Percentiles rank a stretch among this genome's conserved stretches.
These are phyloP conservation scores for Ascosphaera pollenicola DNA, from an alignment of 2,329 filamentous ascomycete genomes.

Conservation along the genomic window DNA sequence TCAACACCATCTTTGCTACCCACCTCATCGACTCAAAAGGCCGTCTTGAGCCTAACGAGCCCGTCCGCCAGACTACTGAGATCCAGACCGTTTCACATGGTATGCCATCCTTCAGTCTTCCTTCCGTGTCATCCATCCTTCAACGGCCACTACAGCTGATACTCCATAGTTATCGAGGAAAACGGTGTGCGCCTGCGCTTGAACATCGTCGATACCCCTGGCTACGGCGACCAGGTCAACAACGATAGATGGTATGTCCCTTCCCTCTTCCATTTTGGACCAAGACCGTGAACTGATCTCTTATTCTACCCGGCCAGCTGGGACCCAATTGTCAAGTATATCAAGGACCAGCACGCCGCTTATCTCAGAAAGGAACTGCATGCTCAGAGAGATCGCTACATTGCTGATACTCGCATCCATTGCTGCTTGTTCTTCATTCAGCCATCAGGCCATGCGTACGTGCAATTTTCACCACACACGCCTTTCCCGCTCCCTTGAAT, in stretches of 20 bases:
- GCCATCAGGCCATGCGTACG: conserved; percentile 73
- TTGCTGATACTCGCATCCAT: conserved; percentile 97
- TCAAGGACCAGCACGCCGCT: conserved; percentile 99
- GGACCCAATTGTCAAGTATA: conserved; percentile 99
- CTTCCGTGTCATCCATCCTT: neutral
- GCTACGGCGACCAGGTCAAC: conserved; percentile 97
- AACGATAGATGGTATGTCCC: conserved; percentile 66
- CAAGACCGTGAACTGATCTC: conserved; percentile 2
- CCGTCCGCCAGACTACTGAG: conserved; percentile 86
- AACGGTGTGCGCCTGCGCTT: conserved; percentile 92
- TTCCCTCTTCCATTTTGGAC: neutral
- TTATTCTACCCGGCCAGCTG: conserved; percentile 32
- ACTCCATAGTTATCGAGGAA: conserved; percentile 61
- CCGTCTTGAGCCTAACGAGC: conserved; percentile 76
- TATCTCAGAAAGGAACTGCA: conserved; percentile 99
- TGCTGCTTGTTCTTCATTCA: conserved; percentile 99
- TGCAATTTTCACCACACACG: conserved; percentile 2
- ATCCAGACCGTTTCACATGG: conserved; percentile 93
- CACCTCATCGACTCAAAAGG: conserved; percentile 99
- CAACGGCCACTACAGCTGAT: neutral
- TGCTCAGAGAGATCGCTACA: conserved; percentile 95
- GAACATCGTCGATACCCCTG: conserved; percentile 98
- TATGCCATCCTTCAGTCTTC: too few species aligned
- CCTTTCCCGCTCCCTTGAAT: neutral
- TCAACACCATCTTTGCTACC: conserved; percentile 99